These are phyloP conservation scores for Candida awuae DNA, from an alignment of 805 yeast genomes.

Conservation along the genomic window DNA sequence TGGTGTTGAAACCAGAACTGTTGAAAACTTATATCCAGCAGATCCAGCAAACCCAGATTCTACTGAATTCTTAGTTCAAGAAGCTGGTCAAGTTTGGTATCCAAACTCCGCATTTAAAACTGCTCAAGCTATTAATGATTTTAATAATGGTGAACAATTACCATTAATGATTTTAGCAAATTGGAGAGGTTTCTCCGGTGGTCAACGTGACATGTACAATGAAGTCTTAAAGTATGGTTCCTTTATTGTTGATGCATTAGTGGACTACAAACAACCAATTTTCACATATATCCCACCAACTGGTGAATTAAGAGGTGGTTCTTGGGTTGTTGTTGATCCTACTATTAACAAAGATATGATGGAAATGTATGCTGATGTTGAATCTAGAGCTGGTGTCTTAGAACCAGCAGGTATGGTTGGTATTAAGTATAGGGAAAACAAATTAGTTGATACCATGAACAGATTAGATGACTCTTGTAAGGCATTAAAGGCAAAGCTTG, in stretches of 20 bases:
- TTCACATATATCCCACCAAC: slow-evolving; percentile 96
- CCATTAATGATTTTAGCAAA: slow-evolving; percentile 97
- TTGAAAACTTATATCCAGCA: slow-evolving; percentile 90
- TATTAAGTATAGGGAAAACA: slow-evolving; percentile 92
- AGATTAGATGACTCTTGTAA: slow-evolving; percentile 77
- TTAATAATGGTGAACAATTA: slow-evolving; percentile 95
- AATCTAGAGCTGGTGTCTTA: slow-evolving; percentile 93
- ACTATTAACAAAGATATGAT: slow-evolving; percentile 93
- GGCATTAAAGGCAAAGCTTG: slow-evolving; percentile 53
- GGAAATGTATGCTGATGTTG: slow-evolving; percentile 98
- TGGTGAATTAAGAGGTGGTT: slow-evolving; percentile 99
- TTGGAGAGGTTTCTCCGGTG: slow-evolving; percentile 99
- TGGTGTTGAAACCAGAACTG: slow-evolving; percentile 86
- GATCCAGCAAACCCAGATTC: slow-evolving; percentile 98
- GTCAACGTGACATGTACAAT: slow-evolving; percentile 99
- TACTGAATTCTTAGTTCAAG: slow-evolving; percentile 77
- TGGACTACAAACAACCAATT: slow-evolving; percentile 92
- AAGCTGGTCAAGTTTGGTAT: slow-evolving; percentile 99
- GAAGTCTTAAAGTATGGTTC: slow-evolving; percentile 97
- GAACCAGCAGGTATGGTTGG: slow-evolving; percentile 99
- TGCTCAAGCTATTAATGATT: slow-evolving; percentile 95
- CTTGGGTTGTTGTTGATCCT: slow-evolving; percentile 99
- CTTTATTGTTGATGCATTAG: slow-evolving; percentile 92
- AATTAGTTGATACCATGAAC: slow-evolving; percentile 81
- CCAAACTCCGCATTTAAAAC: slow-evolving; percentile 99